phyloP scores from a whole-genome alignment of 495 filamentous ascomycete genomes.

The Penicillium turbatum region DNA sequence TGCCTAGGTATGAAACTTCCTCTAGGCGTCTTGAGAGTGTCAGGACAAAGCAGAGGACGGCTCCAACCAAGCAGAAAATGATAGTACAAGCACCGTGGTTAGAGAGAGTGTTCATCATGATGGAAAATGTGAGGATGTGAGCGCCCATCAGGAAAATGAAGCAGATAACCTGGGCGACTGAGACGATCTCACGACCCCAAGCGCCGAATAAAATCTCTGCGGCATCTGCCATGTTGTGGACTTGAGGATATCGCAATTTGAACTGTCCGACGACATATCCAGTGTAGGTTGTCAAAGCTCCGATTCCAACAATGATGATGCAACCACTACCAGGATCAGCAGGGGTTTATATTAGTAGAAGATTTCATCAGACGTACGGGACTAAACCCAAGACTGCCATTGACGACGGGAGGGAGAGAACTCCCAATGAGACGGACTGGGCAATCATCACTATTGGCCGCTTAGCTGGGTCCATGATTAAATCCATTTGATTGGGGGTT shows the following conservation, averaged over 20 bases:
- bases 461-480: neutral
- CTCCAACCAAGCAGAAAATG: conserved; percentile 47
- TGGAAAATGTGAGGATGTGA: conserved; percentile 69
- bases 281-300: conserved; percentile 13
- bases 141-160: conserved; percentile 68
- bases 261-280: conserved; percentile 25
- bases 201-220: conserved; percentile 60
- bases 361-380: conserved; percentile 9
- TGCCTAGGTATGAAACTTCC: neutral
- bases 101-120: conserved; percentile 65
- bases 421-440: conserved; percentile 59
- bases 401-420: conserved; percentile 54
- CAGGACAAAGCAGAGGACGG: conserved; percentile 18
- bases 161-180: conserved; percentile 56
- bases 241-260: conserved; percentile 22
- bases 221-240: conserved; percentile 57
- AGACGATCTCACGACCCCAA: conserved; percentile 59
- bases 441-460: conserved; percentile 51
- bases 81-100: conserved; percentile 63
- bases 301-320: neutral
- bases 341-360: neutral
- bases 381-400: conserved; percentile 63
- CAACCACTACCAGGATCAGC: neutral
- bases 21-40: neutral
- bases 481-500: neutral